Percentiles rank a stretch among this genome's conserved stretches.
Evolutionary conservation across 129 eudicot genomes (phyloP).

Genomic region (Scalesia atractyloides): DNA sequence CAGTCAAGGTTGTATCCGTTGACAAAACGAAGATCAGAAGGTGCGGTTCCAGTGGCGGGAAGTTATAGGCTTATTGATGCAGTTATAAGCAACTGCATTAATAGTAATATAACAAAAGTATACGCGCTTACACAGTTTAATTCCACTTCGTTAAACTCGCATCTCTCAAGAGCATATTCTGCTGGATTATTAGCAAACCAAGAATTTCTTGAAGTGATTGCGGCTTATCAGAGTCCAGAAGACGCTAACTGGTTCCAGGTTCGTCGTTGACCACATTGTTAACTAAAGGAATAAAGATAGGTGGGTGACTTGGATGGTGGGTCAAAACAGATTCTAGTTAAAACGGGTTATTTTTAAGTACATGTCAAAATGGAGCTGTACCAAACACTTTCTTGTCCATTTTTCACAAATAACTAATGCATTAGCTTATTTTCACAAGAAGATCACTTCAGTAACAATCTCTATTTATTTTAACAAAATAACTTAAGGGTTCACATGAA

Average conservation of each 20-base stretch:
- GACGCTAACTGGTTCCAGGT: constrained; percentile 89
- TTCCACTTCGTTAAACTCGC: constrained; percentile 91
- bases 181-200: constrained; percentile 66
- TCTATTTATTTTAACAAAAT: not conserved
- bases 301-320: not conserved
- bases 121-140: constrained; percentile 90
- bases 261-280: not conserved
- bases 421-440: not conserved
- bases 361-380: not conserved
- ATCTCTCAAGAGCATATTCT: constrained; percentile 82
- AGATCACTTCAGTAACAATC: not conserved
- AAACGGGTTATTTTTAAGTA: not conserved
- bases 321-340: not conserved
- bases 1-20: constrained; percentile 67
- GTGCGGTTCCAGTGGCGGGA: constrained; percentile 91
- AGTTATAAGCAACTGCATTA: constrained; percentile 90
- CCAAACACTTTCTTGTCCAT: not conserved
- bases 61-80: constrained; percentile 90
- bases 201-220: constrained; percentile 83
- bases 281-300: not conserved
- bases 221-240: constrained; percentile 92
- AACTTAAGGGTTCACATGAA: not conserved
- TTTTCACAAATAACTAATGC: not conserved
- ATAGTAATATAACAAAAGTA: constrained; percentile 76
- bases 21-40: constrained; percentile 91